Percentiles rank a stretch among this genome's conserved stretches.
phyloP scores from a whole-genome alignment of 179 eudicot species.

The Silene noctiflora region DNA sequence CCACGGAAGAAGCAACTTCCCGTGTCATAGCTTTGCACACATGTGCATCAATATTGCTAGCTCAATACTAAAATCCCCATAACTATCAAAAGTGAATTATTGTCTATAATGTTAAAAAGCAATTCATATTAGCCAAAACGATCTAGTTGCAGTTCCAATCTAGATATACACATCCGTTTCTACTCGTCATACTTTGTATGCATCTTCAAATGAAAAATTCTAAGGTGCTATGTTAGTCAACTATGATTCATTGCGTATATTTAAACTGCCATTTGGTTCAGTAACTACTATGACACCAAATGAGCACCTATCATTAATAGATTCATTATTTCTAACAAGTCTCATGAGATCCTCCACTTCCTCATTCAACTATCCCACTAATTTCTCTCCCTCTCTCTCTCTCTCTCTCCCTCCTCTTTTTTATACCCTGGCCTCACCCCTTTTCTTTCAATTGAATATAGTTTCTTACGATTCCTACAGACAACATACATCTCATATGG shows the following conservation, averaged over 20 bases:
- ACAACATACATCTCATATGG: neutral
- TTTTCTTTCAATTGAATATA: neutral
- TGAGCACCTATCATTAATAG: neutral
- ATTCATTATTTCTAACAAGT: neutral
- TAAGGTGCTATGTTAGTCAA: neutral
- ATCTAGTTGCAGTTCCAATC: neutral
- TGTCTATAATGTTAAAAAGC: too few species aligned
- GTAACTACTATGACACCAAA: neutral
- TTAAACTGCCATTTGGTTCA: neutral
- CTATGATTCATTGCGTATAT: neutral
- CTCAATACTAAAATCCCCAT: neutral
- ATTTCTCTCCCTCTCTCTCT: neutral
- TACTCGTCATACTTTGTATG: neutral
- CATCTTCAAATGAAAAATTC: neutral
- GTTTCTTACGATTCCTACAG: neutral
- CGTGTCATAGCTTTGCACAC: neutral
- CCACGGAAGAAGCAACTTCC: neutral
- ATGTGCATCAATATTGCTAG: neutral
- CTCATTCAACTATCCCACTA: neutral
- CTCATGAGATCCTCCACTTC: slow-evolving; percentile 2
- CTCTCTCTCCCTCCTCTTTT: neutral
- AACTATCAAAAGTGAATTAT: too few species aligned
- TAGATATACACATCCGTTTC: neutral
- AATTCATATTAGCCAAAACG: too few species aligned
- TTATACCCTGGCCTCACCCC: too few species aligned